These are phyloP conservation scores for Linnemannia zychae DNA, from an alignment of 192 early-diverging fungal genomes.

Conservation along the genomic window DNA sequence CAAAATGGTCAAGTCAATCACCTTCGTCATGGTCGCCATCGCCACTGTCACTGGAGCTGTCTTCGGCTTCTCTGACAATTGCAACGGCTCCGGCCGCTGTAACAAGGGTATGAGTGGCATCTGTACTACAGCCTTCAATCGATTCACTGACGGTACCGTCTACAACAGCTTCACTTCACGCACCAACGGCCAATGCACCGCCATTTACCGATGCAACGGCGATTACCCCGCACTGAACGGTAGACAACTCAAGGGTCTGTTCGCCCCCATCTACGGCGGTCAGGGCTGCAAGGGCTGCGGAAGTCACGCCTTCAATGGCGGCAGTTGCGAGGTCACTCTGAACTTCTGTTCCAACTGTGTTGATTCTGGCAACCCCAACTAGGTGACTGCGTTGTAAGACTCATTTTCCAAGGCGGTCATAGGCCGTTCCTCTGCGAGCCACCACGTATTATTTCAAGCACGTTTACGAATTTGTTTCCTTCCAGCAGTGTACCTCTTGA, in stretches of 20 bases:
- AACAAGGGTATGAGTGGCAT: constrained; percentile 28
- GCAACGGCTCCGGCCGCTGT: constrained; percentile 25
- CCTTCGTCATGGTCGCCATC: constrained; percentile 15
- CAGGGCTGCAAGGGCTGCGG: constrained; percentile 56
- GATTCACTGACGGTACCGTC: constrained; percentile 34
- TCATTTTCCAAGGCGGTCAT: neutral
- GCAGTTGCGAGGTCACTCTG: constrained; percentile 42
- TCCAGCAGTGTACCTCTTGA: neutral
- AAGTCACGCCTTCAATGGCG: constrained; percentile 50
- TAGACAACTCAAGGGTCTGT: constrained; percentile 37
- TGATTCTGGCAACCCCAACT: constrained; percentile 27
- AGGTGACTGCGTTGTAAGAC: neutral
- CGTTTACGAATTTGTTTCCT: neutral
- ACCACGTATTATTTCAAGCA: neutral
- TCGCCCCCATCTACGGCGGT: constrained; percentile 32
- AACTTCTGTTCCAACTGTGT: constrained; percentile 39
- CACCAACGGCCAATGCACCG: constrained; percentile 37
- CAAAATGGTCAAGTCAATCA: constrained; percentile 34
- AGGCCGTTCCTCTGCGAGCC: neutral
- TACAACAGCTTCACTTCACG: constrained; percentile 34
- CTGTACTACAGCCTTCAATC: constrained; percentile 34
- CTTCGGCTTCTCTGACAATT: constrained; percentile 28
- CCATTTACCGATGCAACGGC: constrained; percentile 32
- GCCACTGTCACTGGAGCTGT: constrained; percentile 13
- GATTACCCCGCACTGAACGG: constrained; percentile 26